phyloP scores from a whole-genome alignment of 345 rosid species.

The Passiflora organensis region DNA sequence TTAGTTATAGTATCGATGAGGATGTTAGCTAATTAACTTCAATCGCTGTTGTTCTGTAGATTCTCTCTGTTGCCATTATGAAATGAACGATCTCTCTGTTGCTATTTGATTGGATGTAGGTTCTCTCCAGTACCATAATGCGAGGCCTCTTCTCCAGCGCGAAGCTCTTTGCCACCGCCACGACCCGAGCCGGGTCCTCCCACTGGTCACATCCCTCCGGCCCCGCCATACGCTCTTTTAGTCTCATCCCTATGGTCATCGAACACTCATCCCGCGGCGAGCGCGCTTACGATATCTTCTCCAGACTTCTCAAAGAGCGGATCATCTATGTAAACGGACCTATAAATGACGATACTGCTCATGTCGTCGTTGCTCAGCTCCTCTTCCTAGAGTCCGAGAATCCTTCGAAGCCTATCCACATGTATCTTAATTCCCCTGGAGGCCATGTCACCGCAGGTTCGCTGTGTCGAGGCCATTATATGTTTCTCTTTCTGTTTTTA shows the following conservation, averaged over 20 bases:
- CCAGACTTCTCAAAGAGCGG: conserved; percentile 88
- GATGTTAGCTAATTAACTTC: no score
- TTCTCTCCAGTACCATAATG: conserved; percentile 10
- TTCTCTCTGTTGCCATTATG: no score
- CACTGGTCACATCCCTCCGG: neutral
- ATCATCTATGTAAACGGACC: conserved; percentile 93
- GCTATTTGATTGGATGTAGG: no score
- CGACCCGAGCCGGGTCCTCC: neutral
- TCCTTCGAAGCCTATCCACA: conserved; percentile 92
- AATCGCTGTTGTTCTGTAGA: no score
- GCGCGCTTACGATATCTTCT: conserved; percentile 94
- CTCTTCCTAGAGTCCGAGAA: conserved; percentile 96
- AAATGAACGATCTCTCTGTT: no score
- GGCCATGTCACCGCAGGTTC: conserved; percentile 96
- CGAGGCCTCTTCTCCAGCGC: conserved; percentile 19
- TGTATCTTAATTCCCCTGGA: conserved; percentile 98
- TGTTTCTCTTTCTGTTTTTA: neutral
- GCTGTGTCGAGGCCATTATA: neutral
- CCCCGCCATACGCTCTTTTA: conserved; percentile 39
- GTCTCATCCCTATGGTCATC: conserved; percentile 88
- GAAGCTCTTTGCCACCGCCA: conserved; percentile 16
- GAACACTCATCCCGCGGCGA: conserved; percentile 98
- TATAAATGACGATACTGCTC: conserved; percentile 82
- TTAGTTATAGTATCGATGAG: no score
- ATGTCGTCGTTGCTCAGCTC: conserved; percentile 97